Evolutionary conservation across 2,329 filamentous ascomycete genomes (phyloP), one percentile per base, ranked within the genome.

Genomic region (Microdochium paspali): DNA sequence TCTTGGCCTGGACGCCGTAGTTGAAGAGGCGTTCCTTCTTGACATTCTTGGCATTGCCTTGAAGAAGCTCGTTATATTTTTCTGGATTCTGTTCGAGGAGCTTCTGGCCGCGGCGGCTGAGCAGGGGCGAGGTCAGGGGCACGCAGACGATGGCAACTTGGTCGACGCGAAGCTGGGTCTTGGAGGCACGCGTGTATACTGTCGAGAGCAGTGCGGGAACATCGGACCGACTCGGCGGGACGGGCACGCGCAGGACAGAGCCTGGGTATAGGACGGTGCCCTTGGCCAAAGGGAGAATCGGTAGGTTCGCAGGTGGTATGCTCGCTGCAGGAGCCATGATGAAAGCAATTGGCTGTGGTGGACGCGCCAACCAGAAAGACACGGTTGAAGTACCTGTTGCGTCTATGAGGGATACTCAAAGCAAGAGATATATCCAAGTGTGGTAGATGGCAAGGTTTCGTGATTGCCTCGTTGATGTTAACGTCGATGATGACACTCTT

Each of bases 191-290:
- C 58, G 86, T 86, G 67, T 95, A 91, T 50, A 95, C 80, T 56
- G 85, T 84, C 20, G 90, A 87, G 49, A 98, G 81, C 42, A 97
- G 79, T 45, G 91, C 87, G 46, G 89, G 85, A 55, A 97, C 85
- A 66, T 97, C 93, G 55, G 88, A 82, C 46, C 91, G 87, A 65
- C 84, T 76, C 31, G 76, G 83, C 35, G 84, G 81, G 46, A 96
- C 84, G 47, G 88, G 82, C 54, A 97, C 86, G 56, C 90, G 85
- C 57, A 95, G 79, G 45, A 90, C 82, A 48, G 90, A 82, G 52
- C 90, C 89, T 3, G 93, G 93, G 10, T 95, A 79, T 35, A 97
- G 80, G 55, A 96, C 86, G 52, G 82, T 79, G 54, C 85, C 86
- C 60, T 84, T 82, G 46, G 88, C 81, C 40, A 97, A 79, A 31